Base-by-base conservation (phyloP, 169 alveolate genomes). In the Plasmodium billcollinsi region DNA sequence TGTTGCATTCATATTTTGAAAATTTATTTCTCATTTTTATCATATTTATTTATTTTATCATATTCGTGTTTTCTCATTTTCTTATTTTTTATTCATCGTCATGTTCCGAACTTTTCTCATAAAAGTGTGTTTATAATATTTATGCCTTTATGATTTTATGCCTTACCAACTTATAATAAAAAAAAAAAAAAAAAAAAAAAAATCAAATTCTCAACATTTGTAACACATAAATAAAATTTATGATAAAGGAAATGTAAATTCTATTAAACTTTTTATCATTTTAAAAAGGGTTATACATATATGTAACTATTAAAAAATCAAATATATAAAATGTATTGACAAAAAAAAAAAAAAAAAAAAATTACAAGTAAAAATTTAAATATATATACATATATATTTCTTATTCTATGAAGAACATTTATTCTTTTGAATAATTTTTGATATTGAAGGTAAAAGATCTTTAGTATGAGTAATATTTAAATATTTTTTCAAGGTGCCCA, bases 381-480 rank as follows among this genome's bases (percentile, higher is more conserved):
- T 56, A 11, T 56, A 52, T 52, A 52, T 11, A 52, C 18, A 52
- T 52, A 52, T 52, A 56, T 33, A 33, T 33, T 6, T 49, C 58
- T 4, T 33, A 2, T 5, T 50, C 39, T 29, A 74, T 65, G 21
- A 18, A 18, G 88, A 76, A 14, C 70, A 65, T 50, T 39, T 66
- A 61, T 69, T 80, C 39, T 80, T 66, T 61, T 80, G 90, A 54
- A 80, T 80, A n/a, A 80, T 80, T 50, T 80, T 80, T 26, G 90
- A 80, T 47, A 80, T 80, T 24, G 90, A 80, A n/a, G 90, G 90
- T 63, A 80, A 69, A 15, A 80, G 90, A 61, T 80, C 90, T 47
- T 80, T 70, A 3, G 90, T 80, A 45, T 50, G 90, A 20, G 90
- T 54, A 67, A 80, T 71, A 56, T 80, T 80, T 54, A 80, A 24